These are phyloP conservation scores for Endotrypanum monterogeii DNA, from an alignment of 208 protist species.

Conservation along the genomic window DNA sequence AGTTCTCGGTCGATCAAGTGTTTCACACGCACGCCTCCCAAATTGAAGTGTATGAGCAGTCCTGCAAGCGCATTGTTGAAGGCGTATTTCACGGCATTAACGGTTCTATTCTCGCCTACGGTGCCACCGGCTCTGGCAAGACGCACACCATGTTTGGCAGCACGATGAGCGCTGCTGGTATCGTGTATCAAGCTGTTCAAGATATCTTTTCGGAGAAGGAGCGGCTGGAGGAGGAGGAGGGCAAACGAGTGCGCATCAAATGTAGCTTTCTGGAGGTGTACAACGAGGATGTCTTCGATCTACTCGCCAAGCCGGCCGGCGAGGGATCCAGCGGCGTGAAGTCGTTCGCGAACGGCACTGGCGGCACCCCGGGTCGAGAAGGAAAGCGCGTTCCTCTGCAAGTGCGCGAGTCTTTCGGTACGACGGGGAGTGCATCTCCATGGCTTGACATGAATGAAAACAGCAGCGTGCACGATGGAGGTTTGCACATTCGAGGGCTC, in stretches of 20 bases:
- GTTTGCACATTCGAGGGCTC: slow-evolving; percentile 59
- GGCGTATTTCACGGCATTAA: slow-evolving; percentile 83
- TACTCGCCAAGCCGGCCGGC: slow-evolving; percentile 39
- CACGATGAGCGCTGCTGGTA: slow-evolving; percentile 69
- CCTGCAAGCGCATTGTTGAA: slow-evolving; percentile 62
- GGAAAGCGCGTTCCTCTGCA: slow-evolving; percentile 42
- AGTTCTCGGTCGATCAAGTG: slow-evolving; percentile 75
- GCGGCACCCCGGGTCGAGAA: not conserved
- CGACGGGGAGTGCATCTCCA: not conserved
- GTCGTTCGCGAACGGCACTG: not conserved
- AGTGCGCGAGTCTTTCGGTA: slow-evolving; percentile 39
- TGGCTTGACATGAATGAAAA: not conserved
- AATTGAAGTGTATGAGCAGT: slow-evolving; percentile 71
- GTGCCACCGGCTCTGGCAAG: slow-evolving; percentile 87
- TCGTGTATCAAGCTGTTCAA: slow-evolving; percentile 80
- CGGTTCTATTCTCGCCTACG: slow-evolving; percentile 88
- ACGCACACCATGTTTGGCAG: slow-evolving; percentile 92
- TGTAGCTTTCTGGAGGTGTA: slow-evolving; percentile 90
- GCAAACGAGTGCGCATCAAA: slow-evolving; percentile 53
- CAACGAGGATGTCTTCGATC: slow-evolving; percentile 89
- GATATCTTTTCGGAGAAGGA: slow-evolving; percentile 81
- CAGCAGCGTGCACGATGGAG: slow-evolving; percentile 34
- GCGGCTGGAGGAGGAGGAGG: slow-evolving; percentile 55
- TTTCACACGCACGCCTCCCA: slow-evolving; percentile 73
- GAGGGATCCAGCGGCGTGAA: slow-evolving; percentile 48